Conservation (phyloP, 2,329 filamentous ascomycete species). For the Triangularia setosa region DNA sequence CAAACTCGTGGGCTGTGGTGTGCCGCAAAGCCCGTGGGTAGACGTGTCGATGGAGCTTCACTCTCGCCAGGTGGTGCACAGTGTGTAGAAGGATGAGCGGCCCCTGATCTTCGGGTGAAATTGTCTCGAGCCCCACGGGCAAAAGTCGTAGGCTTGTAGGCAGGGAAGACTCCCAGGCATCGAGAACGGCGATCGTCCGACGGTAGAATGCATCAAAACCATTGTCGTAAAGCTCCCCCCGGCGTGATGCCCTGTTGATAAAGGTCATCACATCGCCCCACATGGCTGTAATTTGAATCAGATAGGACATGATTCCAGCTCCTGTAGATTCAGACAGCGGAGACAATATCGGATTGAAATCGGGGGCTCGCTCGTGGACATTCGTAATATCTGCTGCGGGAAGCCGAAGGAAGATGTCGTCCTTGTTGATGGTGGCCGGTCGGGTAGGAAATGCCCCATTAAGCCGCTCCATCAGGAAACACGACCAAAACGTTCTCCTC, state of each 20-base stretch:
- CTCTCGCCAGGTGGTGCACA: constrained; percentile 60
- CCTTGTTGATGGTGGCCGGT: constrained; percentile 53
- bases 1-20: constrained; percentile 41
- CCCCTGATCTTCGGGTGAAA: constrained; percentile 52
- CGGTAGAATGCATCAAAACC: constrained; percentile 39
- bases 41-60: constrained; percentile 62
- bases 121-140: constrained; percentile 53
- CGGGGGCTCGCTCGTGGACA: constrained; percentile 60
- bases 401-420: constrained; percentile 64
- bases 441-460: constrained; percentile 55
- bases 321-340: constrained; percentile 27
- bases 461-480: constrained; percentile 66
- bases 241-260: constrained; percentile 49
- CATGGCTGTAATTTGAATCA: constrained; percentile 59
- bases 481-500: constrained; percentile 68
- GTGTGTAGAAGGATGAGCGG: constrained; percentile 62
- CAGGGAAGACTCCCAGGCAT: constrained; percentile 56
- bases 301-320: constrained; percentile 53
- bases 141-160: constrained; percentile 53
- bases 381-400: constrained; percentile 54
- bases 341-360: constrained; percentile 51
- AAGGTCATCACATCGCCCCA: constrained; percentile 62
- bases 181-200: constrained; percentile 45
- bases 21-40: constrained; percentile 38
- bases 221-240: constrained; percentile 9